Evolutionary conservation across 1,284 basidiomycete genomes (phyloP).

Genomic region (Ustilago lituana): DNA sequence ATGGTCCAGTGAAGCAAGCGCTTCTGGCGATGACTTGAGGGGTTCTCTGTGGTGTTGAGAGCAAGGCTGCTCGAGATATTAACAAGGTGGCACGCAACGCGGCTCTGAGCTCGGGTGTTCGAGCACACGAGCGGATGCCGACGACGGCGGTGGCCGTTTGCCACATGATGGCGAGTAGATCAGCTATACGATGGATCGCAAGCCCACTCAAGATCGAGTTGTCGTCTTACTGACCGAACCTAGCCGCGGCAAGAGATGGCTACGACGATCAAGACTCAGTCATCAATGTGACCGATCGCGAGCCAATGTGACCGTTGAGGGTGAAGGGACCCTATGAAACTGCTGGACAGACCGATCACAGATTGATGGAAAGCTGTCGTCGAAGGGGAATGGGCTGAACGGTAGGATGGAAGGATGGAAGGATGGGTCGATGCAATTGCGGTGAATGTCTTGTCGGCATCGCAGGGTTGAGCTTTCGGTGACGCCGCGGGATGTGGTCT

Average conservation of each 20-base stretch:
- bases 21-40: background rate
- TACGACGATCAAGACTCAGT: constrained; percentile 2
- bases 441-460: no score
- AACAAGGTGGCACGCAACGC: constrained; percentile 9
- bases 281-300: constrained; percentile 6
- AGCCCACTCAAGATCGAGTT: constrained; percentile 2
- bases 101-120: constrained; percentile 10
- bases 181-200: background rate
- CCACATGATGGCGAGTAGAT: constrained; percentile 22
- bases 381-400: no score
- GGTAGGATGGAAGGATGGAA: no score
- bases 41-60: background rate
- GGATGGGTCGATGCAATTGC: no score
- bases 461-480: no score
- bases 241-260: background rate
- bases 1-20: background rate
- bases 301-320: background rate
- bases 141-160: constrained; percentile 28
- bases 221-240: no score
- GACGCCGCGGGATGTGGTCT: no score
- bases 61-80: constrained; percentile 11
- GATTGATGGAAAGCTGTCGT: no score
- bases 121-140: constrained; percentile 30
- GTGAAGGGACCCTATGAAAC: no score
- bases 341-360: constrained; percentile 3